Evolutionary conservation across 2,329 filamentous ascomycete species (phyloP).

Genomic region (Sporothrix inflata): DNA sequence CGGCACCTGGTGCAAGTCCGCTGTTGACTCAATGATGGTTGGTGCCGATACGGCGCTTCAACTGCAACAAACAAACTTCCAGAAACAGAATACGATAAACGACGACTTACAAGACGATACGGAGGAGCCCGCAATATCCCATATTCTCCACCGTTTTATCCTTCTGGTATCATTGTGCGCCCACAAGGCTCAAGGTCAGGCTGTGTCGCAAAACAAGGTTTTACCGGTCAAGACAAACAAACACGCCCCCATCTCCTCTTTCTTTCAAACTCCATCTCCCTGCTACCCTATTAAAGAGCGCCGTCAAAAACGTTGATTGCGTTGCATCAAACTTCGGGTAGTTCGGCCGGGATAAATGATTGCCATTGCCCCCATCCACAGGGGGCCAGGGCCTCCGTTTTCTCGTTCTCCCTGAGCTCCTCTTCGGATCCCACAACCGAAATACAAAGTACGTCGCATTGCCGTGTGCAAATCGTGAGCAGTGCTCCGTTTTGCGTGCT

Average conservation of each 20-base stretch:
- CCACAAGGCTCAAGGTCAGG: neutral
- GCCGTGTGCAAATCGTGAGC: neutral
- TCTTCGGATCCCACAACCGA: constrained; percentile 11
- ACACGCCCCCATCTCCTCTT: neutral
- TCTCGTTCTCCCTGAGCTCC: neutral
- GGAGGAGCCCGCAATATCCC: neutral
- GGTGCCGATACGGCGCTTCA: neutral
- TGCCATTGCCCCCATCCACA: neutral
- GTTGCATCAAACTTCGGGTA: constrained; percentile 12
- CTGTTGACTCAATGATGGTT: neutral
- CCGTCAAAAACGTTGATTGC: neutral
- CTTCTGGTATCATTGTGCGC: neutral
- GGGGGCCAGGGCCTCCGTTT: neutral
- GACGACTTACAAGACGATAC: neutral
- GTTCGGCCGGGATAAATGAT: constrained; percentile 5
- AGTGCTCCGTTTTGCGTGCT: neutral
- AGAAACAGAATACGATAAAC: neutral
- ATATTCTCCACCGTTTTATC: neutral
- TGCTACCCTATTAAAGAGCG: neutral
- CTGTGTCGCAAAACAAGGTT: neutral
- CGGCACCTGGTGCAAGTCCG: no score
- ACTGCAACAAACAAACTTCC: neutral
- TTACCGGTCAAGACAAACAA: neutral
- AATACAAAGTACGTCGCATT: neutral
- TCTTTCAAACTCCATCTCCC: neutral